Evolutionary conservation across 2,329 filamentous ascomycete genomes (phyloP), one percentile per base, ranked within the genome.

Genomic region (Chlorencoelia australis): DNA sequence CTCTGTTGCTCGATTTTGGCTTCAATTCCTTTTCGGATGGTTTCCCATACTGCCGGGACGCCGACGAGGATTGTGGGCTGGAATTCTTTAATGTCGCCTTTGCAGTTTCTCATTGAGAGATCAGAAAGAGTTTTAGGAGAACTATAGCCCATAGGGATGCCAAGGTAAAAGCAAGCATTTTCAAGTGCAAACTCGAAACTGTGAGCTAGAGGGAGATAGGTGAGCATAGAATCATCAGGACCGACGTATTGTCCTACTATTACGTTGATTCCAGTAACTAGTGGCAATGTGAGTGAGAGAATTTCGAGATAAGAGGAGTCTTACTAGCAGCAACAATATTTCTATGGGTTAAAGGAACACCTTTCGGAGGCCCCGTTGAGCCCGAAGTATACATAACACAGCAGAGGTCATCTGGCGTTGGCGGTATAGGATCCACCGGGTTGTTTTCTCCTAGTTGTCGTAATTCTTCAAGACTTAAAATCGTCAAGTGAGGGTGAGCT

Each of bases 181-280:
- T 98, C 91, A 48, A 98, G 85, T 41, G 89, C 82, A 61, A 94
- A 91, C 61, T 98, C 91, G 52, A 98, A 78, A 53, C 96, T 96
- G 58, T 98, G 91, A 2, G 91, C 88, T 35, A 94, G 78, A 2
- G 91, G 91, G 10, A 98, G 75, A 60, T 96, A 98, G 15, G 88
- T 86, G 30, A 98, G 72, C 28, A 96, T 69, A 30, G 73, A 73
- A 50, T 98, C 91, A 30, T 72, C 75, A 40, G 81, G 77, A 42
- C 79, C 80, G 33, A 96, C 74, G 52, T 81, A 81, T 40, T 80
- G 76, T 15, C 82, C 83, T 31, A 96, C 78, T 43, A 85, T 78
- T 27, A 73, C 72, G 54, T 80, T 75, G 30, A 94, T 75, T 57
- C 91, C 91, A 30, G 89, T 82, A 46, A 94, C 74, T 78, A 49